Evolutionary conservation across 75 land plant species (phyloP), one percentile per base, ranked within the genome.

Genomic region (Sequoia sempervirens): DNA sequence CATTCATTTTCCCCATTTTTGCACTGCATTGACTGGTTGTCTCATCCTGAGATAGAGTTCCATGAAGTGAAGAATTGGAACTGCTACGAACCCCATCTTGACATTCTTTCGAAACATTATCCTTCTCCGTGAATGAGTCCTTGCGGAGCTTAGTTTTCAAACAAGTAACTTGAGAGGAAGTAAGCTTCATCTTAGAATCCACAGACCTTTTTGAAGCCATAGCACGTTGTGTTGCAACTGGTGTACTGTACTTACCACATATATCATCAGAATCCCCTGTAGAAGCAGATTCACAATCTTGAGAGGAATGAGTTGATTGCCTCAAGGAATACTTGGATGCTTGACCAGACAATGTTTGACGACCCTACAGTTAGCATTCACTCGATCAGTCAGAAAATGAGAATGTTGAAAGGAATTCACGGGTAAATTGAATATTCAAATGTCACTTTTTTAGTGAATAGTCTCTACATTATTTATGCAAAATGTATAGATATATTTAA

Each of bases 191-290:
- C 46, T 78, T 78, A 45, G 80, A 78, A 78, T 78, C 80, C 46
- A 41, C 32, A 45, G 46, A 45, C 50, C 80, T 78, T 52, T 78
- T 78, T 78, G 80, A 78, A n/a, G 80, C 13, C 80, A 78, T 45
- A 78, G 30, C 28, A 4, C 28, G 45, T 45, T 11, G 80, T 2
- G 26, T 43, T 78, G 13, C 14, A 11, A 41, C 47, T 40, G 50
- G 80, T 20, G 50, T 26, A 78, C 30, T 26, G 80, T 78, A 78
- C 46, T 45, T 78, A 9, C 80, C 80, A 78, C 13, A 26, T 0
- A 43, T 78, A 78, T 78, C 80, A 78, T 78, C 80, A 78, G 80
- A 78, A 78, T 78, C 80, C 20, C 11, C 47, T 26, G 80, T 78
- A 23, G 80, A 78, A 3, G 80, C n/a, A 43, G 80, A 78, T 78